phyloP scores from a whole-genome alignment of 805 yeast genomes.

The Wickerhamiella shivajii region DNA sequence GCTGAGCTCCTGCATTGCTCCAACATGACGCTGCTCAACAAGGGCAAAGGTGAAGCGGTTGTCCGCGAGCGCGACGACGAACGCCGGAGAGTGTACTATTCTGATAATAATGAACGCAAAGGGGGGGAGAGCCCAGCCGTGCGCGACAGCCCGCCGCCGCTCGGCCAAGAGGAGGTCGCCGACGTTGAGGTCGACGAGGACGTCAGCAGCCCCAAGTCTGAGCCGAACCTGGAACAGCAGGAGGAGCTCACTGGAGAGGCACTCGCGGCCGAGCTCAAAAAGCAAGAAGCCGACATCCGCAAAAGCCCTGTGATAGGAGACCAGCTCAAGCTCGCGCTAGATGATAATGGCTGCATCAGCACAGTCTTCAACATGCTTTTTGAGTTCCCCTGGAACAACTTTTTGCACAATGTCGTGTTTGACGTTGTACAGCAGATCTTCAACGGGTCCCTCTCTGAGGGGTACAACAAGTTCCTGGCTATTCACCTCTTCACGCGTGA shows the following conservation, averaged over 20 bases:
- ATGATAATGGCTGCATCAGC: conserved; percentile 56
- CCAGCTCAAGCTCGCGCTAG: conserved; percentile 62
- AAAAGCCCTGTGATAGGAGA: conserved; percentile 71
- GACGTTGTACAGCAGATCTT: conserved; percentile 90
- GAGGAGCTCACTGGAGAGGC: conserved; percentile 10
- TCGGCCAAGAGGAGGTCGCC: not conserved
- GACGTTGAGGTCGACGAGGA: conserved; percentile 18
- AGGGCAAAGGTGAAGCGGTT: conserved; percentile 52
- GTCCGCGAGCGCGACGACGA: conserved; percentile 55
- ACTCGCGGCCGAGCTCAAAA: conserved; percentile 16
- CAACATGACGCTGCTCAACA: conserved; percentile 86
- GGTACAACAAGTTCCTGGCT: conserved; percentile 66
- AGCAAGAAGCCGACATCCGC: conserved; percentile 27
- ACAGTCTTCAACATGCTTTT: conserved; percentile 64
- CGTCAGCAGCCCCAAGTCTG: conserved; percentile 17
- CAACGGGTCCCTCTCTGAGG: conserved; percentile 73
- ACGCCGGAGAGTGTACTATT: conserved; percentile 24
- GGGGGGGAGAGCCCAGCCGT: too few species aligned
- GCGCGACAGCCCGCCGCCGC: conserved; percentile 11
- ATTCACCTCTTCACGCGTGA: conserved; percentile 59
- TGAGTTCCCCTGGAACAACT: conserved; percentile 90
- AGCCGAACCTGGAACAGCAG: conserved; percentile 2
- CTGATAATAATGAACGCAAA: too few species aligned
- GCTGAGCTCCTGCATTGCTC: conserved; percentile 95
- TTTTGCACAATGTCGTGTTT: conserved; percentile 91